Evolutionary conservation across 352 stramenopile genomes (phyloP), one percentile per base, ranked within the genome.

Genomic region (Globisporangium apiculatum): DNA sequence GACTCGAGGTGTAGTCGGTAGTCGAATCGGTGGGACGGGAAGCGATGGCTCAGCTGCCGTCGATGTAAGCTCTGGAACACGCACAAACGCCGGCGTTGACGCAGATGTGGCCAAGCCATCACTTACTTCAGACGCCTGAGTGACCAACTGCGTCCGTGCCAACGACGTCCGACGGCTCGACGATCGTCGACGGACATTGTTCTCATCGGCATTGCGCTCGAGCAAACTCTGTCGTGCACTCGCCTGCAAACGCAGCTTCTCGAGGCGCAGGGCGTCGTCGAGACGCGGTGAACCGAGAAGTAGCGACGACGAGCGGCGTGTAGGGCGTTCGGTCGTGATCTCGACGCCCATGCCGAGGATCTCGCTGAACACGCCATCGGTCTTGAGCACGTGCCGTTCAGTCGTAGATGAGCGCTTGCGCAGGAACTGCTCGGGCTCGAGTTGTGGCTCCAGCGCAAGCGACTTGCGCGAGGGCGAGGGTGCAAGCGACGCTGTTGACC

Each of bases 361-460:
- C 4, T 71, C 68, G n/a, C 76, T 62, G 12, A 76, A 79, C 35
- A 66, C 65, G 15, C 61, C 48, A 9, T 79, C 67, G 7, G 49
- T 48, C 24, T 72, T 82, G 36, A 89, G 61, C 0, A 87, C 75
- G 12, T 66, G 79, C 7, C 66, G 70, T 18, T 75, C 61, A 0
- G 54, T 50, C 8, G 49, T 43, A 7, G 64, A 48, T 0, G 65
- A 76, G 18, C 70, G 62, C 15, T 65, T 70, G 5, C 79, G 71
- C 35, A 89, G 54, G 55, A 89, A 89, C 53, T 84, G 73, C 50
- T 89, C 79, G 0, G 66, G 65, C 48, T 89, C 79, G 4, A 48
- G 56, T 9, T 48, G 15, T 15, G 60, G 61, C 38, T 67, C 57
- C 9, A 43, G 36, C 8, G 47, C 38, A 7, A 58, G 48, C 10